Percentiles rank a stretch among this genome's conserved stretches.
phyloP scores from a whole-genome alignment of 2,329 filamentous ascomycete genomes.

The Elsinoe perseae region DNA sequence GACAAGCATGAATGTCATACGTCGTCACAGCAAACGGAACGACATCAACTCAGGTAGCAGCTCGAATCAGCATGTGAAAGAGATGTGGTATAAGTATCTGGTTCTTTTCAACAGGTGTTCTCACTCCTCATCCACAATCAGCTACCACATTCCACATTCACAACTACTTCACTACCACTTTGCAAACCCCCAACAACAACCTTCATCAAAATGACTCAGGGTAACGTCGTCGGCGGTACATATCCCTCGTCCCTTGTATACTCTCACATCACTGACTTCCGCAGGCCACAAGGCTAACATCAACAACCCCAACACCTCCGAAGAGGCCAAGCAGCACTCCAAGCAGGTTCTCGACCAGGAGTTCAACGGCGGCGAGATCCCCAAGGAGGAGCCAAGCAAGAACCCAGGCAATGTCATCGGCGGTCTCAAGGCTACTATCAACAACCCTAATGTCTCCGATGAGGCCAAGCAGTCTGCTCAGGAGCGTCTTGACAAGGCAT shows the following conservation, averaged over 20 bases:
- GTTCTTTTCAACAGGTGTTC: background rate
- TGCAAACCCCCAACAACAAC: background rate
- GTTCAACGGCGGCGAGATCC: constrained; percentile 29
- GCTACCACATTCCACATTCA: background rate
- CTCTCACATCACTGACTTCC: background rate
- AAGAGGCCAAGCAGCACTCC: constrained; percentile 51
- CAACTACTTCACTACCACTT: background rate
- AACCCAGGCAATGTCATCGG: constrained; percentile 46
- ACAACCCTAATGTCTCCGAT: constrained; percentile 50
- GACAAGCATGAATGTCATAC: background rate
- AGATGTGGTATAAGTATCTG: background rate
- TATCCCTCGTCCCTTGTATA: background rate
- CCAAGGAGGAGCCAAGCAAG: constrained; percentile 37
- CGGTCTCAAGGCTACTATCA: constrained; percentile 37
- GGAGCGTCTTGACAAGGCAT: constrained; percentile 38
- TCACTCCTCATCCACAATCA: constrained; percentile 1
- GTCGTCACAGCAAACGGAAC: background rate
- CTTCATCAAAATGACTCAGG: constrained; percentile 14
- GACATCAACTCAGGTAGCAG: background rate
- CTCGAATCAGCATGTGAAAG: background rate
- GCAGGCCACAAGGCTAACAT: constrained; percentile 43
- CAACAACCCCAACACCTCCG: constrained; percentile 37
- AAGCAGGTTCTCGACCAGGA: constrained; percentile 45
- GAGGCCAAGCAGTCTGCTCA: constrained; percentile 51
- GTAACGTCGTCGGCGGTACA: constrained; percentile 16